Evolutionary conservation across 2,329 filamentous ascomycete species (phyloP).

Genomic region (Xylaria sp.): DNA sequence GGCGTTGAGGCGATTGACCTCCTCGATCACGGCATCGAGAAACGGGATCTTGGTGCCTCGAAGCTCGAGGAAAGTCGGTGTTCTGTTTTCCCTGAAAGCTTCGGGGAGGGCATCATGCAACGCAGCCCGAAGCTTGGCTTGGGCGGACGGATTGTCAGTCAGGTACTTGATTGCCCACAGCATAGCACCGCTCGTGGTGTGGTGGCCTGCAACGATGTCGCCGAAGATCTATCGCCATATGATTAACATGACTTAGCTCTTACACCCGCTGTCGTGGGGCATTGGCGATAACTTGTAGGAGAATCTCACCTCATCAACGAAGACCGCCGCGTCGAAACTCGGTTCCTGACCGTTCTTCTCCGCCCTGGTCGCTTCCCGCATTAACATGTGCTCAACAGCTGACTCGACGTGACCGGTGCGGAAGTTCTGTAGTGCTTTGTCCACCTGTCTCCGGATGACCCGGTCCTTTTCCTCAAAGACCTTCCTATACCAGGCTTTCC

Average conservation of each 20-base stretch:
- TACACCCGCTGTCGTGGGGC: too few relatives aligned
- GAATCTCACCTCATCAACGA: conserved; percentile 3
- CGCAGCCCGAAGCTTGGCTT: conserved; percentile 5
- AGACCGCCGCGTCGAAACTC: background rate
- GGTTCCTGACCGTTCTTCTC: conserved; percentile 5
- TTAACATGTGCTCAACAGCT: conserved; percentile 2
- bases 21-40: conserved; percentile 24
- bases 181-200: conserved; percentile 10
- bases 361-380: background rate
- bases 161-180: conserved; percentile 13
- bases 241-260: background rate
- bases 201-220: conserved; percentile 9
- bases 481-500: conserved; percentile 4
- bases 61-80: conserved; percentile 9
- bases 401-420: background rate
- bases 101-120: background rate
- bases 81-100: background rate
- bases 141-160: background rate
- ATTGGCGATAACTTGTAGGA: background rate
- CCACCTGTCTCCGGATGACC: background rate
- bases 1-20: conserved; percentile 11
- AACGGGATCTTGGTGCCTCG: conserved; percentile 3
- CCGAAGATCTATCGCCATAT: conserved; percentile 5
- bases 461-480: background rate
- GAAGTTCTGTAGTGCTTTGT: background rate